Percentiles rank a stretch among this genome's conserved stretches.
These are phyloP conservation scores for Euphorbia corollata DNA, from an alignment of 441 rosid species.

Conservation along the genomic window DNA sequence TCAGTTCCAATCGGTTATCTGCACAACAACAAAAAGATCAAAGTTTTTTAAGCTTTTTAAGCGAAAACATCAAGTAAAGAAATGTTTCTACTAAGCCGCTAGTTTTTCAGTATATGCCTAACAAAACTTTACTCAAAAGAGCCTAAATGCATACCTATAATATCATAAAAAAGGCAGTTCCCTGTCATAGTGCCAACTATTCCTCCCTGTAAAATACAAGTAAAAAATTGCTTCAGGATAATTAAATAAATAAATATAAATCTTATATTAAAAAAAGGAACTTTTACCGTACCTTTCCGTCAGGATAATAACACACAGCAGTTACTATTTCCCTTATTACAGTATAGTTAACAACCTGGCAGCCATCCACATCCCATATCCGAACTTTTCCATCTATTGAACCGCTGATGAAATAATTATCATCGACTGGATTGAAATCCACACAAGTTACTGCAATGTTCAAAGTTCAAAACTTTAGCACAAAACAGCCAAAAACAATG, in stretches of 20 bases:
- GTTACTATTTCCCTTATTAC: conserved; percentile 72
- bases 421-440: conserved; percentile 81
- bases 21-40: conserved; percentile 17
- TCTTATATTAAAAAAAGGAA: background rate
- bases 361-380: conserved; percentile 61
- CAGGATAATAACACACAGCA: conserved; percentile 81
- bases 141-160: conserved; percentile 45
- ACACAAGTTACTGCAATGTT: conserved; percentile 74
- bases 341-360: conserved; percentile 79
- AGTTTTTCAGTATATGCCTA: background rate
- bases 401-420: conserved; percentile 80
- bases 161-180: conserved; percentile 61
- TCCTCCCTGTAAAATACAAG: conserved; percentile 49
- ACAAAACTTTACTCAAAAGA: background rate
- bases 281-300: conserved; percentile 54
- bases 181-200: conserved; percentile 73
- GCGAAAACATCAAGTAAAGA: background rate
- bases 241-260: background rate
- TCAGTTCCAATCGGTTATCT: conserved; percentile 71
- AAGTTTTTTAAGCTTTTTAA: background rate
- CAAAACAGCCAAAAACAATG: conserved; percentile 4
- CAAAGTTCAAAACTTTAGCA: conserved; percentile 4
- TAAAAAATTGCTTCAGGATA: conserved; percentile 12
- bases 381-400: conserved; percentile 97
- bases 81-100: background rate